These are phyloP conservation scores for Vitis hybrid DNA, from an alignment of 177 flowering plant species.

Conservation along the genomic window DNA sequence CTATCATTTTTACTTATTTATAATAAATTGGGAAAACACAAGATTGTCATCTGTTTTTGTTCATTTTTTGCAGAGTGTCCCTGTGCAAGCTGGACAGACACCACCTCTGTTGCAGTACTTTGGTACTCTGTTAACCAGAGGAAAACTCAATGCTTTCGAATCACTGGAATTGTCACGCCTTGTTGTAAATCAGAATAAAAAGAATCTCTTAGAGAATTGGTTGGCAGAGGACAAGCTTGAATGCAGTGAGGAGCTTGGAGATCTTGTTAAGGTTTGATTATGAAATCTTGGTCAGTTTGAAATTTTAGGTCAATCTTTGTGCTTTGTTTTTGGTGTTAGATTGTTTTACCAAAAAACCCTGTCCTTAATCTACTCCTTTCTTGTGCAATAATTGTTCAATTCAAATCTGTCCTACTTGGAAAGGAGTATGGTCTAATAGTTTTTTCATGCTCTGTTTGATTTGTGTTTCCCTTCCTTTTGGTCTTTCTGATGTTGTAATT, in stretches of 20 bases:
- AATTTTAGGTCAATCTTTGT: too few relatives aligned
- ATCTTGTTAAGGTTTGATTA: constrained; percentile 88
- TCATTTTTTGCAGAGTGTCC: constrained; percentile 81
- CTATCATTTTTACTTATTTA: too few relatives aligned
- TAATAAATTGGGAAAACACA: too few relatives aligned
- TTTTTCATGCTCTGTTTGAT: too few relatives aligned
- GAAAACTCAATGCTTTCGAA: constrained; percentile 96
- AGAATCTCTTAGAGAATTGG: constrained; percentile 97
- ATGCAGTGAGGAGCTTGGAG: constrained; percentile 99
- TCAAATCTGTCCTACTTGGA: too few relatives aligned
- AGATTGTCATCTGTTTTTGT: not conserved
- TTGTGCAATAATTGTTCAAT: too few relatives aligned
- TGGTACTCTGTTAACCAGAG: constrained; percentile 90
- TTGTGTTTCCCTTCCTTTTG: too few relatives aligned
- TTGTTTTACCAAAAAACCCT: too few relatives aligned
- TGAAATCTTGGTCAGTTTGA: not conserved
- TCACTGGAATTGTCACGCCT: constrained; percentile 95
- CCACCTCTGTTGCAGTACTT: constrained; percentile 97
- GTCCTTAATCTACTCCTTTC: too few relatives aligned
- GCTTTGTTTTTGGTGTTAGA: too few relatives aligned
- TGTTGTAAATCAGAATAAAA: constrained; percentile 97
- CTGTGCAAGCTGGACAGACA: constrained; percentile 97
- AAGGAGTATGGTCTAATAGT: too few relatives aligned
- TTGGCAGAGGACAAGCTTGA: constrained; percentile 98
- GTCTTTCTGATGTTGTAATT: too few relatives aligned